phyloP scores from a whole-genome alignment of 2,329 filamentous ascomycete genomes.

The Dryadomyces sulphureus region DNA sequence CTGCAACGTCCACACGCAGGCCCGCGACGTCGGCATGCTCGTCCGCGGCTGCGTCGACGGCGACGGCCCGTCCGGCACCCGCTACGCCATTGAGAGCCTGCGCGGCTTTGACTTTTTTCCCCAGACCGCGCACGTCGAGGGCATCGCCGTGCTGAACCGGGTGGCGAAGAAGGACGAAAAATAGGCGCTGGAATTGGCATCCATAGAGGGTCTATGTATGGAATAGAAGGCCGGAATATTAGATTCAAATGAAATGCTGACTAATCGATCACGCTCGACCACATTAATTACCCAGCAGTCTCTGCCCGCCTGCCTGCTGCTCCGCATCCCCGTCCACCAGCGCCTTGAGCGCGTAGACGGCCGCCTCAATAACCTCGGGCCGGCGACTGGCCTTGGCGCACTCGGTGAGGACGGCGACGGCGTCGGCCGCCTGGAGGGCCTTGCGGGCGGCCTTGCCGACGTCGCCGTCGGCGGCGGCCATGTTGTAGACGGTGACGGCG shows the following conservation, averaged over 20 bases:
- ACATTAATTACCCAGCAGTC: not conserved
- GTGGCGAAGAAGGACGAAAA: slow-evolving; percentile 18
- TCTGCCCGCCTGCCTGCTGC: not conserved
- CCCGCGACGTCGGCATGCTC: slow-evolving; percentile 76
- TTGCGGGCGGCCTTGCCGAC: slow-evolving; percentile 45
- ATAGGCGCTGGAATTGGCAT: too few relatives aligned
- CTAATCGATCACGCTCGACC: not conserved
- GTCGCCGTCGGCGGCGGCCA: slow-evolving; percentile 52
- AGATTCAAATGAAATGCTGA: not conserved
- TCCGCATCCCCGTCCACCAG: slow-evolving; percentile 29
- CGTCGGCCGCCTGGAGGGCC: slow-evolving; percentile 46
- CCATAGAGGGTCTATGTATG: too few relatives aligned
- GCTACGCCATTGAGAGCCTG: slow-evolving; percentile 81
- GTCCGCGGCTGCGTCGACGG: slow-evolving; percentile 48
- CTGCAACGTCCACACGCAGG: slow-evolving; percentile 97
- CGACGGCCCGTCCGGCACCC: slow-evolving; percentile 20
- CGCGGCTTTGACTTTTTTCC: slow-evolving; percentile 96
- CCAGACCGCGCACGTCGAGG: slow-evolving; percentile 60
- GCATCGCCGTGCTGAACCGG: slow-evolving; percentile 48
- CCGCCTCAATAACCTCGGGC: slow-evolving; percentile 54
- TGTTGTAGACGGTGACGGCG: slow-evolving; percentile 58
- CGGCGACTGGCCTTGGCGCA: slow-evolving; percentile 55
- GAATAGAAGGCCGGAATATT: not conserved
- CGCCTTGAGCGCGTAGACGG: slow-evolving; percentile 58
- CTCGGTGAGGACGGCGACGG: slow-evolving; percentile 52